These are phyloP conservation scores for Lichtheimia corymbifera DNA, from an alignment of 371 early-diverging fungal genomes.

Conservation along the genomic window DNA sequence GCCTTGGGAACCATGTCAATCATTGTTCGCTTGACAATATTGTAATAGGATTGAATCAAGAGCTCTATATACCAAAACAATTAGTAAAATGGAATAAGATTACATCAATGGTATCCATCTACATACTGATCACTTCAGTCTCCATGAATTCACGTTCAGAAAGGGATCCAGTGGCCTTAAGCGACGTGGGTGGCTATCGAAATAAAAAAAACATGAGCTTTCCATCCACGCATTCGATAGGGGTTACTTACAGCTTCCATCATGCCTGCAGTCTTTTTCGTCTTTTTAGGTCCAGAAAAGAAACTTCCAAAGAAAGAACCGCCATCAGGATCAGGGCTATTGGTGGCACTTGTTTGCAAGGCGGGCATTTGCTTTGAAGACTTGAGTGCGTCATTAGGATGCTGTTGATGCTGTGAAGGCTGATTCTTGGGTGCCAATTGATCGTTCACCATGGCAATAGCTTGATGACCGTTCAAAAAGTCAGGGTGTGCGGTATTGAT, in stretches of 20 bases:
- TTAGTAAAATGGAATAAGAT: background rate
- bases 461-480: slow-evolving; percentile 95
- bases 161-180: slow-evolving; percentile 93
- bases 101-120: slow-evolving; percentile 31
- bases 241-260: slow-evolving; percentile 73
- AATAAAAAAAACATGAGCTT: background rate
- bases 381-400: slow-evolving; percentile 9
- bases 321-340: slow-evolving; percentile 32
- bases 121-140: slow-evolving; percentile 95
- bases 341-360: slow-evolving; percentile 16
- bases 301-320: slow-evolving; percentile 95
- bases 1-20: slow-evolving; percentile 99
- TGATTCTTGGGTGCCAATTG: slow-evolving; percentile 59
- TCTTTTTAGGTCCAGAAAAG: slow-evolving; percentile 80
- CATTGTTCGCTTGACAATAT: slow-evolving; percentile 97
- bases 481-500: slow-evolving; percentile 99
- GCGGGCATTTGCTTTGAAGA: slow-evolving; percentile 40
- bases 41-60: slow-evolving; percentile 94
- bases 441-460: slow-evolving; percentile 91
- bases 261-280: slow-evolving; percentile 52
- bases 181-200: slow-evolving; percentile 84
- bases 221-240: background rate
- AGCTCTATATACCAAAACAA: slow-evolving; percentile 62
- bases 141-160: slow-evolving; percentile 97
- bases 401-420: slow-evolving; percentile 7